phyloP scores from a whole-genome alignment of 768 basidiomycete genomes.

The Dioszegia hungarica region DNA sequence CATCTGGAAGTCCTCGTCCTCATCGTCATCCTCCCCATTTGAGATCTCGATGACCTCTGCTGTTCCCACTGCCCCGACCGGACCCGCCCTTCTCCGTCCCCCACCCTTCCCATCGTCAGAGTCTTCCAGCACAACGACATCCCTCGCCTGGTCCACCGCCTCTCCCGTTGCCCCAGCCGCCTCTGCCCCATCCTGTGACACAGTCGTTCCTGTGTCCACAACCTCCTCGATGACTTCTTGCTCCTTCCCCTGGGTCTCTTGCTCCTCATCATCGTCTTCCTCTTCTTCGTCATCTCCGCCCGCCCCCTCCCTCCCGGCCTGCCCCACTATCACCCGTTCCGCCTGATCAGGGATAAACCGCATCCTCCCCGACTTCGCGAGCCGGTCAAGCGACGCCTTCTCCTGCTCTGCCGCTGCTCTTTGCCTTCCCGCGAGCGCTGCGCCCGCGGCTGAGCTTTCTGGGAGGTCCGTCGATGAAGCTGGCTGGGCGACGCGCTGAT shows the following conservation, averaged over 20 bases:
- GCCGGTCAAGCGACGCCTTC: constrained; percentile 9
- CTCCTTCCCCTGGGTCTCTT: no score
- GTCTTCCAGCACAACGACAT: no score
- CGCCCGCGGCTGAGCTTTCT: neutral
- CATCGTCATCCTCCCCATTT: neutral
- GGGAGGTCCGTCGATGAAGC: neutral
- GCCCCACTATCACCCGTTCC: constrained; percentile 8
- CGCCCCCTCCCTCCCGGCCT: neutral
- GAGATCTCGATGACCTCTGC: neutral
- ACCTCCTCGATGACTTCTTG: no score
- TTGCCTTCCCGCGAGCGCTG: constrained; percentile 10
- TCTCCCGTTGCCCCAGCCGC: no score
- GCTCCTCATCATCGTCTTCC: no score
- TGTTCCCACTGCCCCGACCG: no score
- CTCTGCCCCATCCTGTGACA: no score
- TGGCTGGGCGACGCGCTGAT: constrained; percentile 21
- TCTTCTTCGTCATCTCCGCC: constrained; percentile 10
- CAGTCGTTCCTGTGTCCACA: no score
- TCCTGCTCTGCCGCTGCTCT: constrained; percentile 12
- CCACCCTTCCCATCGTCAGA: no score
- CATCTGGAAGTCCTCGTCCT: neutral
- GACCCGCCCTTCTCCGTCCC: no score
- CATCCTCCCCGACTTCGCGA: constrained; percentile 18
- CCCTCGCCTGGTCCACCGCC: no score
- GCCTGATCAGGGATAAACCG: constrained; percentile 21